A percentile compares a stretch with the other conserved stretches of the same genome.
Evolutionary conservation across 2,329 filamentous ascomycete species (phyloP).

Genomic region (Polytolypa hystricis): DNA sequence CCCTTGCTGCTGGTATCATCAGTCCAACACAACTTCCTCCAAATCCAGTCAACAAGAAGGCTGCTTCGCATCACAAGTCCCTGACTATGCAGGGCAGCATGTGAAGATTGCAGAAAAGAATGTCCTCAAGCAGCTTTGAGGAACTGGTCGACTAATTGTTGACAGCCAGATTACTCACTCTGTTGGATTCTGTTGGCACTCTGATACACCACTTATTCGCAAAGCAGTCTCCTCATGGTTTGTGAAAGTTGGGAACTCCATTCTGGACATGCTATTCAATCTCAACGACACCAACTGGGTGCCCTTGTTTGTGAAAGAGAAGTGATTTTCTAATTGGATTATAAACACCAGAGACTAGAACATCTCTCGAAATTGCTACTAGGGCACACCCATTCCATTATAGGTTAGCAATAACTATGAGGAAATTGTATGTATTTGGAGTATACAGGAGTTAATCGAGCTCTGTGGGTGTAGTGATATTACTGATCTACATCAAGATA

Average conservation of each 20-base stretch:
- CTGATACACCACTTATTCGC: slow-evolving; percentile 80
- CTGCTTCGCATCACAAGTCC: slow-evolving; percentile 59
- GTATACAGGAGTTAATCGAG: slow-evolving; percentile 65
- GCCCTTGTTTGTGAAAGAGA: slow-evolving; percentile 73
- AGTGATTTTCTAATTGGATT: slow-evolving; percentile 78
- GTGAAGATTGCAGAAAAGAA: slow-evolving; percentile 81
- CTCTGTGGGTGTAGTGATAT: slow-evolving; percentile 68
- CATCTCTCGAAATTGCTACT: slow-evolving; percentile 77
- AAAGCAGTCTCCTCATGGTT: slow-evolving; percentile 88
- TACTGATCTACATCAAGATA: slow-evolving; percentile 72
- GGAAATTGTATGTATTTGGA: slow-evolving; percentile 71
- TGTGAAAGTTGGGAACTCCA: slow-evolving; percentile 66
- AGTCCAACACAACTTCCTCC: slow-evolving; percentile 61
- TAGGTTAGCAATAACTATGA: slow-evolving; percentile 79
- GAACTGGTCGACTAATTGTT: slow-evolving; percentile 59
- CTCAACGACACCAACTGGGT: slow-evolving; percentile 80
- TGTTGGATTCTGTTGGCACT: slow-evolving; percentile 79
- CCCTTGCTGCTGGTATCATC: slow-evolving; percentile 61
- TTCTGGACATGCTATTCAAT: slow-evolving; percentile 72
- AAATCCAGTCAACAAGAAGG: slow-evolving; percentile 75
- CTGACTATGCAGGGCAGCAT: slow-evolving; percentile 69
- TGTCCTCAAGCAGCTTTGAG: slow-evolving; percentile 75
- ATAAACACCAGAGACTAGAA: slow-evolving; percentile 81
- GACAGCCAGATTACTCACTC: slow-evolving; percentile 74
- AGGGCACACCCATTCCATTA: slow-evolving; percentile 76